Evolutionary conservation across 371 early-diverging fungal species (phyloP).

Genomic region (Blastocladiella emersonii): DNA sequence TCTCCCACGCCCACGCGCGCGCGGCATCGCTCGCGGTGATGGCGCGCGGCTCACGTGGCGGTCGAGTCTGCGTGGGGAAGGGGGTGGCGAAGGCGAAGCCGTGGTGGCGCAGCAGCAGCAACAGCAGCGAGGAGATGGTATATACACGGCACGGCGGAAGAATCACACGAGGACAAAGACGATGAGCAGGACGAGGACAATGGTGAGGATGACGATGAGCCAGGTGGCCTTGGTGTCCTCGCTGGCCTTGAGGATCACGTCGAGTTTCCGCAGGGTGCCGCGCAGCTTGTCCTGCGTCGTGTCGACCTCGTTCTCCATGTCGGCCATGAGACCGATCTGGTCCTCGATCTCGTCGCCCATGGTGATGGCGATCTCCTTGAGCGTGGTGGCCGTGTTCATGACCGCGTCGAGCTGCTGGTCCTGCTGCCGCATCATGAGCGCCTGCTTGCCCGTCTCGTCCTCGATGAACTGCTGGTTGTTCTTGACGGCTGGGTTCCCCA

Average conservation of each 20-base stretch:
- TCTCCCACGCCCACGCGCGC: too few species aligned
- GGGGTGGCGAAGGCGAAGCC: too few species aligned
- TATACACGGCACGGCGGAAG: too few species aligned
- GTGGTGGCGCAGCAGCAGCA: too few species aligned
- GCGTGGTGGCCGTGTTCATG: neutral
- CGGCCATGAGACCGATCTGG: slow-evolving; percentile 2
- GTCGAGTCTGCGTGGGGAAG: too few species aligned
- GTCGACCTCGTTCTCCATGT: slow-evolving; percentile 1
- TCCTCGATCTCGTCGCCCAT: slow-evolving; percentile 9
- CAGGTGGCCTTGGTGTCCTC: slow-evolving; percentile 3
- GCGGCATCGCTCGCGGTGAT: too few species aligned
- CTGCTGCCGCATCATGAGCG: slow-evolving; percentile 2
- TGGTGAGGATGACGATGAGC: neutral
- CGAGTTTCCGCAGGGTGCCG: neutral
- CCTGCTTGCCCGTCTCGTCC: neutral
- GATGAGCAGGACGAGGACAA: slow-evolving; percentile 4
- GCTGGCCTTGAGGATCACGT: neutral
- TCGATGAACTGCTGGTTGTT: neutral
- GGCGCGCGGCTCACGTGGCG: too few species aligned
- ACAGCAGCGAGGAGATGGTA: too few species aligned
- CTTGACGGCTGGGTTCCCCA: neutral
- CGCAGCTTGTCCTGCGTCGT: neutral
- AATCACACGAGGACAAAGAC: neutral
- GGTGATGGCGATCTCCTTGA: slow-evolving; percentile 5
- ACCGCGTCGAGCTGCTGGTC: slow-evolving; percentile 8